Percentiles rank a stretch among this genome's conserved stretches.
phyloP scores from a whole-genome alignment of 345 rosid species.

The Citrus trifoliata region DNA sequence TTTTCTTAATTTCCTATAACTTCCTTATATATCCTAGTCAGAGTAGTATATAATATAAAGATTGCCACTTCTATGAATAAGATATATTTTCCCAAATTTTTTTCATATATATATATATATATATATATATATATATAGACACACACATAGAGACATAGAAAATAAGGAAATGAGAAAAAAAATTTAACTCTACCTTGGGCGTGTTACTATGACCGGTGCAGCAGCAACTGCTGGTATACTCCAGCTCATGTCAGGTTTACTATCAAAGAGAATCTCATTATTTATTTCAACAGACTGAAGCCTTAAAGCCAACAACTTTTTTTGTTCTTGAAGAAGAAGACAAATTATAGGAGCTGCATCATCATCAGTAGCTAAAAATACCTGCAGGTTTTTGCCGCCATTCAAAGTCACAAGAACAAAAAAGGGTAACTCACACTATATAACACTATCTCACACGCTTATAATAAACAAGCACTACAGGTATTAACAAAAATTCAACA shows the following conservation, averaged over 20 bases:
- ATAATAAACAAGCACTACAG: slow-evolving; percentile 6
- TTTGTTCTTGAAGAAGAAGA: slow-evolving; percentile 86
- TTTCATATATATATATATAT: too few species aligned
- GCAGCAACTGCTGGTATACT: slow-evolving; percentile 86
- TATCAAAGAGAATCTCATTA: slow-evolving; percentile 65
- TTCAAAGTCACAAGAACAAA: slow-evolving; percentile 13
- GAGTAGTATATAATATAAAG: too few species aligned
- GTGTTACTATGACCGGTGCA: slow-evolving; percentile 79
- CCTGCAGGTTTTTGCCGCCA: slow-evolving; percentile 43
- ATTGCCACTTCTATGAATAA: too few species aligned
- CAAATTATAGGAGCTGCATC: slow-evolving; percentile 74
- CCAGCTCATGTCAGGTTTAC: slow-evolving; percentile 91
- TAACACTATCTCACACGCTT: slow-evolving; percentile 11
- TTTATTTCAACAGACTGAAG: slow-evolving; percentile 80
- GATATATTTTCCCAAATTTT: too few species aligned
- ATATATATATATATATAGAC: too few species aligned
- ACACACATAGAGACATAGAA: neutral
- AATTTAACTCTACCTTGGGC: slow-evolving; percentile 54
- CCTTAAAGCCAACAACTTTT: slow-evolving; percentile 74
- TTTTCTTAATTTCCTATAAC: too few species aligned
- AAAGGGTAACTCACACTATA: slow-evolving; percentile 14
- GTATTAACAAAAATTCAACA: neutral
- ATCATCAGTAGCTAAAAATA: slow-evolving; percentile 84
- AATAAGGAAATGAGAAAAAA: slow-evolving; percentile 4
- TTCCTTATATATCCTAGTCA: too few species aligned